Percentiles rank a stretch among this genome's conserved stretches.
Conservation (phyloP, 345 rosid genomes). For the Euphorbia tirucalli region DNA sequence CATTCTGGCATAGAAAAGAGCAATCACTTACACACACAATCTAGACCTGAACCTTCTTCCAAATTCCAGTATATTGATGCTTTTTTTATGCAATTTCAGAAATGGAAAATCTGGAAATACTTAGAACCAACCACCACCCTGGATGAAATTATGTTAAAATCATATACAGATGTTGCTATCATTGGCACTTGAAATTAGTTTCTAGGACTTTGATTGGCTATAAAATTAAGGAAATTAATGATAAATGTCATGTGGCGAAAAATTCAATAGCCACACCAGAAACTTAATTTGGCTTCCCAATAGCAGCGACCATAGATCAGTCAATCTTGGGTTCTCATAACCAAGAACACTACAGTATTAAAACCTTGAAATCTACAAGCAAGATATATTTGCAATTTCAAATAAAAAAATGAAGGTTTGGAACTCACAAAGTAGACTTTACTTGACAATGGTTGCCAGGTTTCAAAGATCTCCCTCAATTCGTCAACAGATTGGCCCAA, state of each 20-base stretch:
- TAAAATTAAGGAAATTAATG: not conserved
- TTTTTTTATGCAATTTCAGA: not conserved
- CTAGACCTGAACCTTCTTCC: not conserved
- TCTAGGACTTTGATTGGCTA: not conserved
- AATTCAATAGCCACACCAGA: not conserved
- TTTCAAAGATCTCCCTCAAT: slow-evolving; percentile 58
- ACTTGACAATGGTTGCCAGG: slow-evolving; percentile 73
- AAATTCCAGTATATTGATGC: not conserved
- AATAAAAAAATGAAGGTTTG: not conserved
- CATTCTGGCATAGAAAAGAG: too few species aligned
- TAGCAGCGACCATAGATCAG: not conserved
- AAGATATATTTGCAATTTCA: slow-evolving; percentile 8
- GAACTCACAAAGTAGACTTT: slow-evolving; percentile 82
- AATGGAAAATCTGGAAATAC: not conserved
- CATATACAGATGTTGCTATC: not conserved
- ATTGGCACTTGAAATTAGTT: not conserved
- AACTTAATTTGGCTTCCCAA: not conserved
- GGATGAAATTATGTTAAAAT: too few species aligned
- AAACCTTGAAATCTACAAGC: not conserved
- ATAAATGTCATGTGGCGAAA: not conserved
- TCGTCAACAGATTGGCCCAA: slow-evolving; percentile 65
- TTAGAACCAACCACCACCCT: not conserved
- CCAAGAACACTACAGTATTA: slow-evolving; percentile 6
- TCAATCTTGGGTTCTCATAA: slow-evolving; percentile 7
- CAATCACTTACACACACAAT: not conserved